These are phyloP conservation scores for Aureobasidium sp. DNA, from an alignment of 2,329 filamentous ascomycete species.

Conservation along the genomic window DNA sequence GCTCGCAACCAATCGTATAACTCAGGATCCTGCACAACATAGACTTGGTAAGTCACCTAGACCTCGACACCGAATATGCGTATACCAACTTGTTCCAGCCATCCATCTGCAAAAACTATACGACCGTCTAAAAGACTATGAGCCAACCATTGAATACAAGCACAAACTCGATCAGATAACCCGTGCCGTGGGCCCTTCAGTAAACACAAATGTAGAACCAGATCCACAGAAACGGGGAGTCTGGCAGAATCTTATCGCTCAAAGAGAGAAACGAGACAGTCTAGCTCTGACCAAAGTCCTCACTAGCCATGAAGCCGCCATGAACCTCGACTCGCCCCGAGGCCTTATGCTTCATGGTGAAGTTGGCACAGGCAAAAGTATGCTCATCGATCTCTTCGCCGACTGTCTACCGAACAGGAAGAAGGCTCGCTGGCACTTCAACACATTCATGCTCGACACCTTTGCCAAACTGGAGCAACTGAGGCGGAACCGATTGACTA, in stretches of 20 bases:
- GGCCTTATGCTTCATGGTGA: constrained; percentile 73
- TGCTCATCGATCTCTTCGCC: constrained; percentile 77
- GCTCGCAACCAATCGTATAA: constrained; percentile 56
- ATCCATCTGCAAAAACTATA: constrained; percentile 73
- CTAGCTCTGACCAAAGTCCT: constrained; percentile 61
- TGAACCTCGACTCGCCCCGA: constrained; percentile 62
- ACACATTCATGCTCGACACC: constrained; percentile 75
- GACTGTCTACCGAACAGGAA: constrained; percentile 64
- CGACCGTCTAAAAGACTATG: constrained; percentile 66
- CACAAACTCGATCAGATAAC: constrained; percentile 56
- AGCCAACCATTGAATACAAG: constrained; percentile 61
- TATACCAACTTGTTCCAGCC: constrained; percentile 34
- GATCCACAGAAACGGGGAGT: constrained; percentile 28
- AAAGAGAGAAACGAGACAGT: constrained; percentile 44
- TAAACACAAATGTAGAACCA: constrained; percentile 15
- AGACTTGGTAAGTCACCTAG: constrained; percentile 39
- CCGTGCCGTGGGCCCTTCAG: constrained; percentile 30
- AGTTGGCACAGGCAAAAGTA: constrained; percentile 75
- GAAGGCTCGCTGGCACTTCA: constrained; percentile 74
- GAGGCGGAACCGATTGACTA: constrained; percentile 34
- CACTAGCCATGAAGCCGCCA: constrained; percentile 61
- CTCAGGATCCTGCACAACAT: constrained; percentile 64
- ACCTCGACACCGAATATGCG: not conserved
- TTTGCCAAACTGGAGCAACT: constrained; percentile 63
- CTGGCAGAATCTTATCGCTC: constrained; percentile 47